Conservation (phyloP, 441 rosid genomes). For the Euphorbia celastroides region DNA sequence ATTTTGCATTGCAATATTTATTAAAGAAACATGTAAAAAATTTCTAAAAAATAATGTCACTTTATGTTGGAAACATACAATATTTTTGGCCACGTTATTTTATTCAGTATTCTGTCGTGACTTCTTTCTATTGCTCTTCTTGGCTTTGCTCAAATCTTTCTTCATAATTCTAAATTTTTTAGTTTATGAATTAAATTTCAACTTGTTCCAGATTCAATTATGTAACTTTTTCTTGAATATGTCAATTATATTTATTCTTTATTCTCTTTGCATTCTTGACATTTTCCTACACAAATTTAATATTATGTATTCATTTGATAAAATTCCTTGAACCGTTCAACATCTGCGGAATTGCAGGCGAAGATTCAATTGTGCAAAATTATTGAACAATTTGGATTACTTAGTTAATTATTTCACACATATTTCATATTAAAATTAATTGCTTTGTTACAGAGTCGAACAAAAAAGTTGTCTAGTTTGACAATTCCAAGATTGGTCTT, state of each 20-base stretch:
- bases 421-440: background rate
- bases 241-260: background rate
- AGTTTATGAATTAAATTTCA: background rate
- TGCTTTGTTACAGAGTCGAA: background rate
- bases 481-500: background rate
- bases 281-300: background rate
- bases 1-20: background rate
- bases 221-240: background rate
- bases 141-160: background rate
- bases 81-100: background rate
- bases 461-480: slow-evolving; percentile 7
- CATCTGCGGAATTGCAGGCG: background rate
- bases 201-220: background rate
- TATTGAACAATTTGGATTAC: background rate
- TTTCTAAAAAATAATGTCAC: background rate
- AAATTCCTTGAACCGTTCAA: slow-evolving; percentile 5
- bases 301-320: too few species aligned
- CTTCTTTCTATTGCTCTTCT: background rate
- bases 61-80: background rate
- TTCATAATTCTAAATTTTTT: background rate
- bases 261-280: background rate
- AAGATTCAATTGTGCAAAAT: background rate
- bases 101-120: background rate
- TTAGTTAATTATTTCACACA: background rate
- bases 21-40: background rate